Base-by-base conservation (phyloP, 441 rosid species). In the Lepidium campestre region DNA sequence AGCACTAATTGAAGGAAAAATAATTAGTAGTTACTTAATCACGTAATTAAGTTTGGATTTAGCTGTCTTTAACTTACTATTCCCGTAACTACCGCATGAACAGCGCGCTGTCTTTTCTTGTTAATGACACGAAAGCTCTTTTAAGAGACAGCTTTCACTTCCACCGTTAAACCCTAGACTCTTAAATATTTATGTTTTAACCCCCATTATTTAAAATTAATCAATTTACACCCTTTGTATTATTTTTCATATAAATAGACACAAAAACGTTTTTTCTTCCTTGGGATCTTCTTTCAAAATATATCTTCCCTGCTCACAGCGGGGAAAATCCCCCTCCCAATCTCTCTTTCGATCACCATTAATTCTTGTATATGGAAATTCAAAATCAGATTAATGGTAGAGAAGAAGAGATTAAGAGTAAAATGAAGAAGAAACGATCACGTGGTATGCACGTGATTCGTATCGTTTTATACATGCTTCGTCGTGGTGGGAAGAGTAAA, bases 391-490 rank as follows among this genome's bases (percentile, higher is more conserved):
- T 53, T 39, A 55, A 20, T 56, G 61, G 31, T 20, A 19, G 31
- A 44, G 18, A 47, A 50, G 64, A 44, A 70, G 67, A 56, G 71
- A 46, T 65, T 44, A 57, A 53, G 22, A 67, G 20, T 9, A 36
- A 7, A 35, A 46, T 13, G 25, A 83, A 69, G 77, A 83, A 81
- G 53, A 61, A 62, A 46, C 5, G 49, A 62, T 76, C 79, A n/a
- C 68, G 83, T 47, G 67, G 81, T 2, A 40, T 83, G 68, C 76
- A 75, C 64, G 4, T 86, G 20, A 11, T 88, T 41, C 75, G 70
- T 77, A 74, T 71, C 1, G 82, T 82, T 7, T 49, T 82, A 58
- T 75, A 68, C 77, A 75, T 85, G 81, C 49, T 87, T 3, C 80
- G 77, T 29, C 78, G 77, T 32, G 73, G 61, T 57, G 61, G 84